Conservation (phyloP, 2,329 filamentous ascomycete genomes). For the Ceratocystis colombiana region DNA sequence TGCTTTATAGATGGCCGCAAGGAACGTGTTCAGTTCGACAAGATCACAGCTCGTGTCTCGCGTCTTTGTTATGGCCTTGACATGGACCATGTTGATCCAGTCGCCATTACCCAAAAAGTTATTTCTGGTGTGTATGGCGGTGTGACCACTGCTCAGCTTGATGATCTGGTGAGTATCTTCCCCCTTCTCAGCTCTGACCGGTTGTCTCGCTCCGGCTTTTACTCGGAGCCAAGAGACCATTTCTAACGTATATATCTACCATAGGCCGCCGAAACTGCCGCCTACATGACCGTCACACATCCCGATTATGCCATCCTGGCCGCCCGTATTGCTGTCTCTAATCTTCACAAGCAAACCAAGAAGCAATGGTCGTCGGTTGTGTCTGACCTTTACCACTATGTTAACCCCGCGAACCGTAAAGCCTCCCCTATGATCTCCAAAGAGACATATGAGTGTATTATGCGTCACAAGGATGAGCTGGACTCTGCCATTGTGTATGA, state of each 20-base stretch:
- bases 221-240: neutral
- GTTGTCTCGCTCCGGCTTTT: neutral
- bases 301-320: slow-evolving; percentile 98
- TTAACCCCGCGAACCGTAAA: slow-evolving; percentile 84
- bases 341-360: slow-evolving; percentile 99
- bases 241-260: slow-evolving; percentile 26
- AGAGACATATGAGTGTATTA: slow-evolving; percentile 80
- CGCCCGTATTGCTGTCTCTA: slow-evolving; percentile 95
- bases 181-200: neutral
- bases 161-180: slow-evolving; percentile 71
- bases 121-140: slow-evolving; percentile 98
- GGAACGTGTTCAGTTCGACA: slow-evolving; percentile 99
- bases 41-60: slow-evolving; percentile 97
- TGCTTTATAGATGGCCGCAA: slow-evolving; percentile 78
- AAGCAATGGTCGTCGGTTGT: slow-evolving; percentile 98
- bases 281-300: slow-evolving; percentile 99
- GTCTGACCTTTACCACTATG: slow-evolving; percentile 84
- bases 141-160: slow-evolving; percentile 90
- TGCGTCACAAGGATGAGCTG: slow-evolving; percentile 92
- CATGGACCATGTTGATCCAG: slow-evolving; percentile 86
- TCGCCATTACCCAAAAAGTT: slow-evolving; percentile 97
- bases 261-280: slow-evolving; percentile 94
- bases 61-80: slow-evolving; percentile 96
- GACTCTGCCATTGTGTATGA: slow-evolving; percentile 99
- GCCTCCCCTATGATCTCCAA: slow-evolving; percentile 90